Evolutionary conservation across 495 filamentous ascomycete genomes (phyloP).

Genomic region (Hypoxylon crocopeplum): DNA sequence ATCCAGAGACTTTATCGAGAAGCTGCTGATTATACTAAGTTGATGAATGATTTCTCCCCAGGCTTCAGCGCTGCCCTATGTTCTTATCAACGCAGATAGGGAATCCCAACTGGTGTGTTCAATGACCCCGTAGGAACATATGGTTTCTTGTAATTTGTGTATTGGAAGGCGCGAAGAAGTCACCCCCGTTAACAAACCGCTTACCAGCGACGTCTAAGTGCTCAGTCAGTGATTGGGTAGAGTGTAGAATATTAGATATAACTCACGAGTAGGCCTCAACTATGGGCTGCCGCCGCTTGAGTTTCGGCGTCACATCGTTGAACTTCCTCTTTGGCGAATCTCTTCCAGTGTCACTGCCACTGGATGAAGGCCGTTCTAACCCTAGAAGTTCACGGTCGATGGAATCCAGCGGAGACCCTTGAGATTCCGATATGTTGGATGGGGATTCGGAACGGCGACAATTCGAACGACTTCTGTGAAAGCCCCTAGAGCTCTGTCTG

Average conservation of each 20-base stretch:
- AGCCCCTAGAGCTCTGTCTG: slow-evolving; percentile 16
- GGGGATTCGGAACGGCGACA: slow-evolving; percentile 35
- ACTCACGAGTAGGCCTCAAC: slow-evolving; percentile 52
- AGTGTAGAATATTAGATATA: neutral
- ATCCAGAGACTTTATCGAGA: too few relatives aligned
- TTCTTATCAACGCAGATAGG: too few relatives aligned
- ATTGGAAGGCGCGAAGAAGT: neutral
- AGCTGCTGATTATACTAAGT: too few relatives aligned
- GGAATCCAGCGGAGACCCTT: slow-evolving; percentile 33
- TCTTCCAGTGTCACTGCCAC: slow-evolving; percentile 19
- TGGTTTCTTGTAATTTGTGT: too few relatives aligned
- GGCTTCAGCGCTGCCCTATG: too few relatives aligned
- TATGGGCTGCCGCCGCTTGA: slow-evolving; percentile 46
- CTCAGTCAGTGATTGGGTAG: slow-evolving; percentile 8
- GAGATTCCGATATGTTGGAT: slow-evolving; percentile 14
- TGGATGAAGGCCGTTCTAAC: slow-evolving; percentile 17
- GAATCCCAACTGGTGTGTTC: too few relatives aligned
- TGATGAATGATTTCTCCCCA: too few relatives aligned
- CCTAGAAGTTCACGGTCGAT: slow-evolving; percentile 37
- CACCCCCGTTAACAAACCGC: neutral
- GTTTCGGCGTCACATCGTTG: slow-evolving; percentile 25
- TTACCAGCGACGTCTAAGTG: slow-evolving; percentile 42
- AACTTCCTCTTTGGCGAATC: slow-evolving; percentile 29
- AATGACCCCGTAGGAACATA: too few relatives aligned
- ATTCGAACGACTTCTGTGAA: slow-evolving; percentile 19